Base-by-base conservation (phyloP, 805 yeast genomes). In the Yarrowia yakushimensis region DNA sequence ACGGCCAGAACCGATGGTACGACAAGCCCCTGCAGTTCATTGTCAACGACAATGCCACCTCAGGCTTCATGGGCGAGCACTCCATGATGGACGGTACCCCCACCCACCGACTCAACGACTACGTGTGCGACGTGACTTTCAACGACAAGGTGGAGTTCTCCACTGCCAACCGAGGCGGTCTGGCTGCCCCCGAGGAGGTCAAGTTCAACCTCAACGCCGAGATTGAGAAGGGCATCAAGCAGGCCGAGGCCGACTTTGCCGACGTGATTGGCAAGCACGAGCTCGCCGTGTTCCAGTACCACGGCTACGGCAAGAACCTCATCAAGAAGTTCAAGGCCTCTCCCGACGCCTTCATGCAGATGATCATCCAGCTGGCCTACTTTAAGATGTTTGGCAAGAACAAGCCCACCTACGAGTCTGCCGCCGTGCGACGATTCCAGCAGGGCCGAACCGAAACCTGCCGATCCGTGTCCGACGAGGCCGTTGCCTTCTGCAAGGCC, bases 41-140 rank as follows among this genome's bases (percentile, higher is more conserved):
- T 68, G 84, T 93, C 62, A 78, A 88, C 64, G 85, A 83, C 66
- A 91, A 90, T 74, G 97, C 94, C 64, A 80, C 85, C 66, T 89
- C 97, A 8, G 98, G 97, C 0, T 93, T 92, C 78, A 76, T 91
- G 71, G 97, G 96, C 66, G 99, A 93, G 78, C 99, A 93, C 78
- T 90, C 97, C 22, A 88, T 84, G 79, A 93, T 93, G 98, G 99
- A 93, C 75, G 99, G 98, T 66, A 90, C 97, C 10, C 96, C 97
- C 71, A 93, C 97, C 30, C 84, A 90, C 70, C 85, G 90, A 67
- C 77, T 93, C 77, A 93, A 93, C 74, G 90, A 90, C 75, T 85
- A 79, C 70, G 79, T 93, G 39, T 79, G 85, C 66, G 79, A 79
- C 60, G 81, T 83, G 67, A 75, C 92, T 63, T 65, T 73, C 63